Conservation (phyloP, 352 stramenopile species). For the Globisporangium barbulae region DNA sequence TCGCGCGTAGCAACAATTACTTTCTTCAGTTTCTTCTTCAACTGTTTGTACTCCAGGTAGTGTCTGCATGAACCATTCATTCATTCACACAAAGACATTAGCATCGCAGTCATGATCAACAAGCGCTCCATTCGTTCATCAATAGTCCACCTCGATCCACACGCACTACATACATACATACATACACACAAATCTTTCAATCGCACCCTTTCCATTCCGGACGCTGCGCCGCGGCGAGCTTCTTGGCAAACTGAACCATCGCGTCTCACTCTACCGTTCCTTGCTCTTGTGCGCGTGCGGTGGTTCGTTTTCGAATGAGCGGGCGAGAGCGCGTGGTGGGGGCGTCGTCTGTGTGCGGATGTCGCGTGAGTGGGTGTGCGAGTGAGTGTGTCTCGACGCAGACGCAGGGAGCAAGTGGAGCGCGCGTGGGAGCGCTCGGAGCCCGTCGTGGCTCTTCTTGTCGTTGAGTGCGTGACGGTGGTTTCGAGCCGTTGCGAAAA, state of each 20-base stretch:
- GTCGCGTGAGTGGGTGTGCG: neutral
- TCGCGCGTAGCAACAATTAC: conserved; percentile 48
- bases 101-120: neutral
- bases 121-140: neutral
- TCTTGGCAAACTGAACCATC: conserved; percentile 87
- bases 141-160: neutral
- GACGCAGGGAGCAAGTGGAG: too few species aligned
- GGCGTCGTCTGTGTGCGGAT: too few species aligned
- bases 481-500: conserved; percentile 3
- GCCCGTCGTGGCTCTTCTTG: neutral
- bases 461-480: neutral
- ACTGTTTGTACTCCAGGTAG: conserved; percentile 89
- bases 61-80: conserved; percentile 34
- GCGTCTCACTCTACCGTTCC: neutral
- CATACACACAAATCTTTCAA: neutral
- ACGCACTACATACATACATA: neutral
- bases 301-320: neutral
- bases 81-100: neutral
- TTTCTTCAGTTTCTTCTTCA: conserved; percentile 86
- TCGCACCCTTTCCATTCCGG: conserved; percentile 68
- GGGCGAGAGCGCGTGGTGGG: neutral
- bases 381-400: neutral
- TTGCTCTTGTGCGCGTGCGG: neutral
- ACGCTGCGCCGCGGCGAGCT: conserved; percentile 62
- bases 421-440: too few species aligned